These are phyloP conservation scores for Pseudisothecium myosuroides DNA, from an alignment of 225 moss, liverwort and hornwort genomes.

Conservation along the genomic window DNA sequence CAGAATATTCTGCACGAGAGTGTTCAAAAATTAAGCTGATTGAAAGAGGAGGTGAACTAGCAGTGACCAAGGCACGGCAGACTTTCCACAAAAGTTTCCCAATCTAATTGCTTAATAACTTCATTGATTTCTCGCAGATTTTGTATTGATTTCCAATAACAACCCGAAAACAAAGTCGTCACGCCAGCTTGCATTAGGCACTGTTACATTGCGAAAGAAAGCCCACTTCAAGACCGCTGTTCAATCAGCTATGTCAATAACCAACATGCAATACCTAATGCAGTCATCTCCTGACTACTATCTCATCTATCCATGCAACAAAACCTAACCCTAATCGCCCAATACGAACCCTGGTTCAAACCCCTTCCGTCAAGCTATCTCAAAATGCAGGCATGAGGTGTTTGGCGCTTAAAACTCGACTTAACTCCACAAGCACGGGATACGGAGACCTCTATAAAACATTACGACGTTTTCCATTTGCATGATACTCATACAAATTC, in stretches of 20 bases:
- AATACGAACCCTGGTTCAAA: not conserved
- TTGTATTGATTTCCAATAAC: not conserved
- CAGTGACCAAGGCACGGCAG: not conserved
- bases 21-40: not conserved
- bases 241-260: not conserved
- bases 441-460: not conserved
- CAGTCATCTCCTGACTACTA: not conserved
- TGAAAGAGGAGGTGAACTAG: not conserved
- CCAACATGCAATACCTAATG: not conserved
- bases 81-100: not conserved
- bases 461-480: not conserved
- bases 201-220: not conserved
- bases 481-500: not conserved
- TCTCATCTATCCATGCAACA: not conserved
- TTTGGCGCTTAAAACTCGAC: not conserved
- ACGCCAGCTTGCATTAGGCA: not conserved
- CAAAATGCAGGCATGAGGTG: not conserved
- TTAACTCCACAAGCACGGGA: not conserved
- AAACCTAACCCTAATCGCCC: conserved; percentile 27
- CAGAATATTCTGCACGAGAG: not conserved
- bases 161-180: not conserved
- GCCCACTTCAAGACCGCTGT: not conserved
- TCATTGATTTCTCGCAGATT: not conserved
- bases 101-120: not conserved
- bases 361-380: not conserved